phyloP scores from a whole-genome alignment of 1,139 yeast genomes.

The Zygosaccharomyces pseudobailii region DNA sequence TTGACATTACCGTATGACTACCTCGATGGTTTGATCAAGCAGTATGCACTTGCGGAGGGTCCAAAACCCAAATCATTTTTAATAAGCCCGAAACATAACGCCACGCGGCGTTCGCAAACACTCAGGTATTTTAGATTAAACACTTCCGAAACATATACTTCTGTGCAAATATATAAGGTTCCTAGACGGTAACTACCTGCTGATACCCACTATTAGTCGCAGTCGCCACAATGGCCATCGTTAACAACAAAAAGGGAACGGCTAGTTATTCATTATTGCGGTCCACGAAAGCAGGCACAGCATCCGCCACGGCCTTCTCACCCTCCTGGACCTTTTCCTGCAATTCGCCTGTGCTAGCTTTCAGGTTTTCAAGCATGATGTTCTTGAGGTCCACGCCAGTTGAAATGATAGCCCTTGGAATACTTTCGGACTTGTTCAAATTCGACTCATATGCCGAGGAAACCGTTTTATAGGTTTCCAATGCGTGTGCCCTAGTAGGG shows the following conservation, averaged over 20 bases:
- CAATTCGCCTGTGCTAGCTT: slow-evolving; percentile 10
- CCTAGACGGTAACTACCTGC: not conserved
- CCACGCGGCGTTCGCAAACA: not conserved
- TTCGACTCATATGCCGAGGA: slow-evolving; percentile 29
- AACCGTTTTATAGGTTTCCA: slow-evolving; percentile 31
- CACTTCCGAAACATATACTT: not conserved
- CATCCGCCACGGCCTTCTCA: slow-evolving; percentile 4
- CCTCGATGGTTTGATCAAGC: not conserved
- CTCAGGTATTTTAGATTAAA: not conserved
- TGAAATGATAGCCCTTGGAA: slow-evolving; percentile 32
- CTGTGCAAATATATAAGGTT: not conserved
- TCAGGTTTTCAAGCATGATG: slow-evolving; percentile 27
- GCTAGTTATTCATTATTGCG: slow-evolving; percentile 5
- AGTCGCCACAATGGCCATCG: not conserved
- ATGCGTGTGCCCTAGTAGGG: slow-evolving; percentile 25
- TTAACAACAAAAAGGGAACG: slow-evolving; percentile 4
- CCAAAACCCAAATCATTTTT: not conserved
- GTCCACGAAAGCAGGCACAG: slow-evolving; percentile 5
- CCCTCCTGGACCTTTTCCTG: slow-evolving; percentile 8
- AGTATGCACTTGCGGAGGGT: not conserved
- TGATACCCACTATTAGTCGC: not conserved
- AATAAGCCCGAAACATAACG: not conserved
- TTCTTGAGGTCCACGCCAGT: slow-evolving; percentile 32
- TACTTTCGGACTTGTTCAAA: slow-evolving; percentile 27
- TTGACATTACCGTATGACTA: not conserved